phyloP scores from a whole-genome alignment of 2,329 filamentous ascomycete species.

The Neodidymelliopsis sp. region DNA sequence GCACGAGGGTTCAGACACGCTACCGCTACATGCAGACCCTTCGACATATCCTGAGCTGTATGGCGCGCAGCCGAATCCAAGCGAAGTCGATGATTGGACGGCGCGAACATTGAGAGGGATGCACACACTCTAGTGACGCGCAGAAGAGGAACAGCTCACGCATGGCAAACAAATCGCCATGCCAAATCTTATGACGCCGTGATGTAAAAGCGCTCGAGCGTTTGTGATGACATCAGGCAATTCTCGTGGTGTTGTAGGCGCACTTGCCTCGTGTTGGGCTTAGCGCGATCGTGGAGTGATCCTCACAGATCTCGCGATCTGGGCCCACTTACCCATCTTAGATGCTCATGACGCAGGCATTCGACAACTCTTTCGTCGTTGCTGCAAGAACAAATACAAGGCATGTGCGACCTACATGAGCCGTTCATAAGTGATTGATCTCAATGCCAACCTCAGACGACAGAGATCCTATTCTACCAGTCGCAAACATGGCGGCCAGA shows the following conservation, averaged over 20 bases:
- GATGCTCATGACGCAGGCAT: slow-evolving; percentile 43
- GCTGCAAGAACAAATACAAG: slow-evolving; percentile 17
- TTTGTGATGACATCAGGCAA: slow-evolving; percentile 10
- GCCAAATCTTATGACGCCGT: slow-evolving; percentile 16
- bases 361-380: slow-evolving; percentile 23
- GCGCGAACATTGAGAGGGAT: slow-evolving; percentile 26
- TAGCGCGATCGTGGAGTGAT: slow-evolving; percentile 24
- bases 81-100: slow-evolving; percentile 33
- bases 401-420: background rate
- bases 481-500: slow-evolving; percentile 40
- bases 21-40: slow-evolving; percentile 13
- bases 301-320: slow-evolving; percentile 22
- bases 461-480: slow-evolving; percentile 42
- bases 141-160: slow-evolving; percentile 7
- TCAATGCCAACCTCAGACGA: slow-evolving; percentile 33
- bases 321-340: slow-evolving; percentile 32
- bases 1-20: background rate
- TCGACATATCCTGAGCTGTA: slow-evolving; percentile 19
- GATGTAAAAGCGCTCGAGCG: slow-evolving; percentile 19
- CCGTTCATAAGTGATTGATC: slow-evolving; percentile 1
- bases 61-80: slow-evolving; percentile 7
- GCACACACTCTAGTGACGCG: slow-evolving; percentile 16
- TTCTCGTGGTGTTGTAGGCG: slow-evolving; percentile 4
- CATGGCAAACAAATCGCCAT: background rate
- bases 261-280: slow-evolving; percentile 1